A percentile compares a stretch with the other conserved stretches of the same genome.
Conservation (phyloP, 2,329 filamentous ascomycete species). For the Colletotrichum falcatum region DNA sequence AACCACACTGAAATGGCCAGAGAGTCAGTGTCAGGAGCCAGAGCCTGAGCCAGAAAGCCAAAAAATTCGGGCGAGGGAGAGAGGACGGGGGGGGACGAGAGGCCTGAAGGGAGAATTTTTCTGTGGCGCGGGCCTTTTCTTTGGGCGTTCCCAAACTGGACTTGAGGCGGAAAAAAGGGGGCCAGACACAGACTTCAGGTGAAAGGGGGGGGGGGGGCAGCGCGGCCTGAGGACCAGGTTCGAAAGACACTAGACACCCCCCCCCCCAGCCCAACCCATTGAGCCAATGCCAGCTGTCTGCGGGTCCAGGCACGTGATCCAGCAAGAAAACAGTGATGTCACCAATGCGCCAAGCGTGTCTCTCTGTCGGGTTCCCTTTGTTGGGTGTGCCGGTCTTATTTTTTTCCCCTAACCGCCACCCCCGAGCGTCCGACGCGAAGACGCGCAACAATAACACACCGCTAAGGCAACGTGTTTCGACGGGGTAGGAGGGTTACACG, state of each 20-base stretch:
- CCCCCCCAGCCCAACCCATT: background rate
- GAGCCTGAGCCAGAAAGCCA: constrained; percentile 11
- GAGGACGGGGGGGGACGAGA: constrained; percentile 37
- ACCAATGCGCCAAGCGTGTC: background rate
- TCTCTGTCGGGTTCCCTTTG: background rate
- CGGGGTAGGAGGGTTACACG: background rate
- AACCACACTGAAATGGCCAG: constrained; percentile 4
- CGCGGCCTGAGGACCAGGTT: constrained; percentile 5
- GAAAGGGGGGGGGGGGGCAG: background rate
- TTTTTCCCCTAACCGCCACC: background rate
- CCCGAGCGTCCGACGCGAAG: background rate
- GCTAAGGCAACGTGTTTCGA: constrained; percentile 19
- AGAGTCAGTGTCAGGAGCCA: constrained; percentile 18
- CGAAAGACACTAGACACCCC: background rate
- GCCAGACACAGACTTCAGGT: constrained; percentile 9
- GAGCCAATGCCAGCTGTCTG: background rate
- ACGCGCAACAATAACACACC: constrained; percentile 5
- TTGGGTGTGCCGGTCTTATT: constrained; percentile 8
- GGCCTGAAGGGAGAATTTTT: constrained; percentile 40
- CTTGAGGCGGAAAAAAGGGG: constrained; percentile 16
- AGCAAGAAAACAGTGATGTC: background rate
- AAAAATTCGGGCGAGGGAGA: constrained; percentile 11
- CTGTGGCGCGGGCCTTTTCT: constrained; percentile 33
- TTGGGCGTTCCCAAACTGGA: constrained; percentile 6
- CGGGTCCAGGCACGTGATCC: background rate